phyloP scores from a whole-genome alignment of 345 rosid genomes.

The Kernera saxatilis region DNA sequence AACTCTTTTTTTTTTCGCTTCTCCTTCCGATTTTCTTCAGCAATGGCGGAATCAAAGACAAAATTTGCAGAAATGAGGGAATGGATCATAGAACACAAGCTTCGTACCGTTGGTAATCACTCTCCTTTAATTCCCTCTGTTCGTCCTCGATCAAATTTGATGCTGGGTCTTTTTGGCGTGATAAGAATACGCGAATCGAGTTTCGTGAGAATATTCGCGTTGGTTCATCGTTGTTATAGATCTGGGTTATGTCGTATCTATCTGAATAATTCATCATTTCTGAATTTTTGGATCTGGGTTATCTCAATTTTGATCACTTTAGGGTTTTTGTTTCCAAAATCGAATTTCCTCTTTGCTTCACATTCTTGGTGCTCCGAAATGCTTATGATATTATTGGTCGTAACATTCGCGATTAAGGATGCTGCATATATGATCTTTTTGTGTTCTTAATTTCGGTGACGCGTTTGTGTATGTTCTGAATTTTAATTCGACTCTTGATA shows the following conservation, averaged over 20 bases:
- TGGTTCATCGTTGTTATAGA: not conserved
- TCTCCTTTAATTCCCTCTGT: not conserved
- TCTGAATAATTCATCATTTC: not conserved
- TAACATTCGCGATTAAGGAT: not conserved
- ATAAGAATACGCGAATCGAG: not conserved
- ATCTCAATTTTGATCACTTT: not conserved
- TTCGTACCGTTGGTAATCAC: conserved; percentile 76
- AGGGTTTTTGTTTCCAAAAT: not conserved
- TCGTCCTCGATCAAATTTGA: not conserved
- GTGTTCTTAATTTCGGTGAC: not conserved
- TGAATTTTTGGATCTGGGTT: not conserved
- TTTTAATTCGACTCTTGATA: not conserved
- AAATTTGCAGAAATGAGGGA: conserved; percentile 55
- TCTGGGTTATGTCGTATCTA: not conserved
- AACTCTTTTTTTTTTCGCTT: not conserved
- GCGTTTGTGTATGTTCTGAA: not conserved
- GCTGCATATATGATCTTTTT: not conserved
- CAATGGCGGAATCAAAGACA: conserved; percentile 67
- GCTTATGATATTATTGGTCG: not conserved
- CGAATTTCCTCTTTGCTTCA: not conserved
- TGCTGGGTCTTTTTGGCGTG: not conserved
- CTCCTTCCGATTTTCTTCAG: not conserved
- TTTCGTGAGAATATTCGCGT: not conserved
- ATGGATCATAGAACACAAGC: conserved; percentile 90
- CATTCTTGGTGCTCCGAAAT: not conserved